Evolutionary conservation across 768 basidiomycete species (phyloP).

Genomic region (Lentinus brumalis): DNA sequence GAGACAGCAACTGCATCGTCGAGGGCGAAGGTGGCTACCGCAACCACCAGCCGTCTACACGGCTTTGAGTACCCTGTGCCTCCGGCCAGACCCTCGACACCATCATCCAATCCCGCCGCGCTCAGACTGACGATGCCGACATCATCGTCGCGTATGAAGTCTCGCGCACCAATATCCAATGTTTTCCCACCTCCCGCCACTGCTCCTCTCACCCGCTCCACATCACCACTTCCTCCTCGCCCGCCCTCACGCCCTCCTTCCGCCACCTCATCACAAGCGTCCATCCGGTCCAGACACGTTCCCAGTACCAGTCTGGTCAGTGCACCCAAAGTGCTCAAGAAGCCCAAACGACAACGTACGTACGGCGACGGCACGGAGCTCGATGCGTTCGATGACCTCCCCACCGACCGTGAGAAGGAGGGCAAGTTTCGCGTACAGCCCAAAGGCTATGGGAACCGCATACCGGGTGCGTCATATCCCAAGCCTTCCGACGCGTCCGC

Average conservation of each 20-base stretch:
- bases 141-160: conserved; percentile 66
- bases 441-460: conserved; percentile 64
- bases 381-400: conserved; percentile 85
- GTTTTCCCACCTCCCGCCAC: conserved; percentile 59
- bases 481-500: conserved; percentile 43
- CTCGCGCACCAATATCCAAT: conserved; percentile 73
- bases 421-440: conserved; percentile 74
- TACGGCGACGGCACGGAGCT: conserved; percentile 91
- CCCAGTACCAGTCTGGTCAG: conserved; percentile 45
- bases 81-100: conserved; percentile 79
- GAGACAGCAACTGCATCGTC: conserved; percentile 82
- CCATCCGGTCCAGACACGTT: conserved; percentile 31
- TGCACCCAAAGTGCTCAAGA: conserved; percentile 66
- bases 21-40: conserved; percentile 69
- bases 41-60: conserved; percentile 63
- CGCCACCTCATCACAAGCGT: conserved; percentile 35
- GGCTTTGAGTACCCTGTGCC: conserved; percentile 65
- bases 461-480: conserved; percentile 54
- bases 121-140: conserved; percentile 89
- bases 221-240: conserved; percentile 58
- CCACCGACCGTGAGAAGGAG: conserved; percentile 83
- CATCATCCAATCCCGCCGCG: conserved; percentile 75
- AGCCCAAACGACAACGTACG: conserved; percentile 74
- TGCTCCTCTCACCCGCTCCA: conserved; percentile 45
- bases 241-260: conserved; percentile 59